A percentile compares a stretch with the other conserved stretches of the same genome.
phyloP scores from a whole-genome alignment of 345 rosid species.

The Linum lewisii region DNA sequence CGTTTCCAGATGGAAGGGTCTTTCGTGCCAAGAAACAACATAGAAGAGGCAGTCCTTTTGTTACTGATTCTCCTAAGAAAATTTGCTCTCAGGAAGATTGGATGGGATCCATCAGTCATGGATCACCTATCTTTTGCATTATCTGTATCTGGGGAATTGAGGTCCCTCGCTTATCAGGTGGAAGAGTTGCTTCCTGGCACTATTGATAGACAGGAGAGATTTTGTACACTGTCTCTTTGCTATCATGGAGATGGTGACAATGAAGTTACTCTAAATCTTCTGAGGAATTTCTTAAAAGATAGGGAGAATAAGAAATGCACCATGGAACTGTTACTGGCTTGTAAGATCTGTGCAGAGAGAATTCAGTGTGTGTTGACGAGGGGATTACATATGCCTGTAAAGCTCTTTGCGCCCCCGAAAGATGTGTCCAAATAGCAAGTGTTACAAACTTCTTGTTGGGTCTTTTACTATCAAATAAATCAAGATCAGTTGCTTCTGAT shows the following conservation, averaged over 20 bases:
- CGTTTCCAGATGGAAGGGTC: slow-evolving; percentile 9
- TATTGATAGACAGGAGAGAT: slow-evolving; percentile 3
- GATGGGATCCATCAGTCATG: slow-evolving; percentile 4
- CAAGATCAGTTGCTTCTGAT: slow-evolving; percentile 7
- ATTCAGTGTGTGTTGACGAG: neutral
- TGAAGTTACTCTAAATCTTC: slow-evolving; percentile 5
- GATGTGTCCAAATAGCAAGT: neutral
- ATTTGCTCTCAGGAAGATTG: slow-evolving; percentile 2
- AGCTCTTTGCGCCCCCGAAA: neutral
- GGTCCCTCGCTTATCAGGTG: slow-evolving; percentile 3
- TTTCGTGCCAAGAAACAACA: slow-evolving; percentile 9
- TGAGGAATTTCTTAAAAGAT: slow-evolving; percentile 3
- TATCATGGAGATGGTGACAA: slow-evolving; percentile 8
- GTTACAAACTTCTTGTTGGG: slow-evolving; percentile 1
- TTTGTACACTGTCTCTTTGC: slow-evolving; percentile 5
- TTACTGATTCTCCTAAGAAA: slow-evolving; percentile 5
- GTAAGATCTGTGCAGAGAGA: slow-evolving; percentile 5
- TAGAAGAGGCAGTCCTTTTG: slow-evolving; percentile 10
- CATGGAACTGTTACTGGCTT: slow-evolving; percentile 4
- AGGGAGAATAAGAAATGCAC: neutral
- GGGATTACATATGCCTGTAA: neutral
- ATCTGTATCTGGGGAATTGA: slow-evolving; percentile 7
- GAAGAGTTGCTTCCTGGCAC: slow-evolving; percentile 6
- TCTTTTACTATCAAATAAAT: slow-evolving; percentile 6
- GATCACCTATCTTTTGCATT: slow-evolving; percentile 9